phyloP scores from a whole-genome alignment of 495 filamentous ascomycete genomes.

The Neurospora sp. region DNA sequence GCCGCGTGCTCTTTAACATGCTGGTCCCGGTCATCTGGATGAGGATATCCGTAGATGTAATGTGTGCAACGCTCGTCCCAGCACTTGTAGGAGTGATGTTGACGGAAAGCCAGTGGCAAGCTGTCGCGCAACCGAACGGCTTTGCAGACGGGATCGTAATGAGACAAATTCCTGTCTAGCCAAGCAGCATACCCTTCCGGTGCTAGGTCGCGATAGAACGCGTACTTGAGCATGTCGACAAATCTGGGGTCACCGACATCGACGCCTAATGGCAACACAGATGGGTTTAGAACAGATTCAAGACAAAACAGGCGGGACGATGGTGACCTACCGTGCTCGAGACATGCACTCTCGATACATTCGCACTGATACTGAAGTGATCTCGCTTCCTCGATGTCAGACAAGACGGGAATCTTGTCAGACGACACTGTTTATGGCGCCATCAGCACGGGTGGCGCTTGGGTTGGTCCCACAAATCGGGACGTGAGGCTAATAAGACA shows the following conservation, averaged over 20 bases:
- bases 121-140: conserved; percentile 32
- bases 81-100: conserved; percentile 38
- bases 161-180: conserved; percentile 35
- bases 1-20: conserved; percentile 35
- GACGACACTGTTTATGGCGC: conserved; percentile 25
- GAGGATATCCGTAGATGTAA: conserved; percentile 41
- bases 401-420: conserved; percentile 32
- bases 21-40: conserved; percentile 35
- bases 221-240: conserved; percentile 28
- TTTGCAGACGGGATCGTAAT: conserved; percentile 36
- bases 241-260: conserved; percentile 35
- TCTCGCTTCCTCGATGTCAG: conserved; percentile 40
- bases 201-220: conserved; percentile 26
- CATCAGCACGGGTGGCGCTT: conserved; percentile 21
- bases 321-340: conserved; percentile 35
- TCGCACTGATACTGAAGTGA: conserved; percentile 40
- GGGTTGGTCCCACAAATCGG: neutral
- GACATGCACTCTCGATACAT: conserved; percentile 38
- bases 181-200: conserved; percentile 35
- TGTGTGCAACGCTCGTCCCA: conserved; percentile 41
- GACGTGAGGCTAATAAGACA: neutral
- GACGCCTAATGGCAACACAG: conserved; percentile 22
- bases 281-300: conserved; percentile 7
- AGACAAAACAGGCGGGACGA: neutral
- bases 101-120: conserved; percentile 27